Evolutionary conservation across 176 grass and related monocot genomes (phyloP).

Genomic region (Oryza brachyantha): DNA sequence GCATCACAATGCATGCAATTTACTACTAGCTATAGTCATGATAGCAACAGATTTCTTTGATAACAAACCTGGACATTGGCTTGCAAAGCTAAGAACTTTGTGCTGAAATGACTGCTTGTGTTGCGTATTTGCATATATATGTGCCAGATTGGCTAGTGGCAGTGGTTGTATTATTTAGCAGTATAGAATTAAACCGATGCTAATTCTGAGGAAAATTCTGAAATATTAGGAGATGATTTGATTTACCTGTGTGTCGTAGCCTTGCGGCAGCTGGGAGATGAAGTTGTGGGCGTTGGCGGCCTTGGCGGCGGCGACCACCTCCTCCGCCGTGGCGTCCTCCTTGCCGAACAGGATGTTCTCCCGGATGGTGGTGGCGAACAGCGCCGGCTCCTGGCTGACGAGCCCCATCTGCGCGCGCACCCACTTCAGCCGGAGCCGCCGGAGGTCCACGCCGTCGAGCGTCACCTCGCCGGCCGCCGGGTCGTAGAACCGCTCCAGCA

Average conservation of each 20-base stretch:
- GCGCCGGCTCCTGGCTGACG: constrained; percentile 95
- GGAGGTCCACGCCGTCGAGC: constrained; percentile 74
- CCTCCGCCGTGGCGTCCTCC: constrained; percentile 79
- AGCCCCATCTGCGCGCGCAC: constrained; percentile 85
- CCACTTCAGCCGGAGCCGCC: constrained; percentile 81
- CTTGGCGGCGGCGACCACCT: constrained; percentile 64
- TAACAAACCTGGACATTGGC: constrained; percentile 14
- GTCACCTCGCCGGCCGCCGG: constrained; percentile 64
- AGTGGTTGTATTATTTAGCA: not conserved
- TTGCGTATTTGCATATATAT: not conserved
- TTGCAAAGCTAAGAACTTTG: constrained; percentile 18
- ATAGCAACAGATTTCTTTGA: not conserved
- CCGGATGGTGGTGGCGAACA: constrained; percentile 86
- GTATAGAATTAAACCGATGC: not conserved
- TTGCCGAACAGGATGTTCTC: constrained; percentile 97
- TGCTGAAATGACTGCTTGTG: not conserved
- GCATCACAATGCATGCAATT: not conserved
- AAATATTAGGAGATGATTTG: not conserved
- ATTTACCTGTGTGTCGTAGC: constrained; percentile 84
- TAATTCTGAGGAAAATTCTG: not conserved
- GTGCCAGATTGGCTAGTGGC: not conserved
- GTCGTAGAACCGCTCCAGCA: constrained; percentile 91
- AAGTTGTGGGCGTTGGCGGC: constrained; percentile 96
- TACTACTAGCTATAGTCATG: not conserved
- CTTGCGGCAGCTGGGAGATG: constrained; percentile 89